These are phyloP conservation scores for Tetrapisispora phaffii DNA, from an alignment of 805 yeast genomes.

Conservation along the genomic window DNA sequence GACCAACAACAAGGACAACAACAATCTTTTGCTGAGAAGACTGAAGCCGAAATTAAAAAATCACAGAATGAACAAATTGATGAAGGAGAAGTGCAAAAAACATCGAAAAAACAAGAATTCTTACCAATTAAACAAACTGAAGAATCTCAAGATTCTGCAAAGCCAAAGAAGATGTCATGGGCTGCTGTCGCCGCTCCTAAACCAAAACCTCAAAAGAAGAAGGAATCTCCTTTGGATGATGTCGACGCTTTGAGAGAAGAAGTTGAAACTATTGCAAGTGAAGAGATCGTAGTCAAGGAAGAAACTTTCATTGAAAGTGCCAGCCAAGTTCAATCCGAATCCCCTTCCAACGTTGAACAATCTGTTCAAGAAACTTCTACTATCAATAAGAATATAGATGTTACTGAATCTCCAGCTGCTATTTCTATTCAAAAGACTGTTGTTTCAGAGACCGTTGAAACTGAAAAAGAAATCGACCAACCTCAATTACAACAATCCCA, in stretches of 20 bases:
- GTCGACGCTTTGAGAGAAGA: constrained; percentile 30
- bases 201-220: constrained; percentile 28
- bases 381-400: constrained; percentile 3
- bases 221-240: constrained; percentile 21
- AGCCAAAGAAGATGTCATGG: constrained; percentile 42
- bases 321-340: constrained; percentile 4
- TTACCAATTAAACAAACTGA: not conserved
- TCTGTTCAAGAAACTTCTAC: constrained; percentile 6
- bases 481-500: constrained; percentile 7
- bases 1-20: no score
- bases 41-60: not conserved
- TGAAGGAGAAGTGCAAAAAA: constrained; percentile 7
- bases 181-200: constrained; percentile 60
- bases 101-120: constrained; percentile 11
- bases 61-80: not conserved
- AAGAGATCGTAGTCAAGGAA: constrained; percentile 8
- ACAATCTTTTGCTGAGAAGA: not conserved
- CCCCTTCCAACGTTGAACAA: constrained; percentile 3
- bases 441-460: not conserved
- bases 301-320: constrained; percentile 5
- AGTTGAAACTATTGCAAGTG: constrained; percentile 20
- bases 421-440: constrained; percentile 2
- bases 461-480: constrained; percentile 3
- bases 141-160: constrained; percentile 3
- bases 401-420: not conserved